Evolutionary conservation across 257 asterid genomes (phyloP).

Genomic region (Handroanthus guayacan): DNA sequence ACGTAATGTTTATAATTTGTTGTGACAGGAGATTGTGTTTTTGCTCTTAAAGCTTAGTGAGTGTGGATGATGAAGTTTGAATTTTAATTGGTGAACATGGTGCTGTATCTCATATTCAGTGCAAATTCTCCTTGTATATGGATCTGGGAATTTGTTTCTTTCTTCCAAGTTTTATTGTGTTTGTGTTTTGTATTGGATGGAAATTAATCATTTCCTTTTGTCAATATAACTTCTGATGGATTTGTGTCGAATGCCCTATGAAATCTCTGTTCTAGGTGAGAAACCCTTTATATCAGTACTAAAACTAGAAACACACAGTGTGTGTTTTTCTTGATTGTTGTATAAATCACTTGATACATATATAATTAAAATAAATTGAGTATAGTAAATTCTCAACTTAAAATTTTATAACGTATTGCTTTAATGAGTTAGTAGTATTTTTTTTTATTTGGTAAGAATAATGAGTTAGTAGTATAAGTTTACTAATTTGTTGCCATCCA

Average conservation of each 20-base stretch:
- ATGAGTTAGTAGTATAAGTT: no score
- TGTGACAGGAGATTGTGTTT: slow-evolving; percentile 18
- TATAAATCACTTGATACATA: no score
- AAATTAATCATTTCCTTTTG: slow-evolving; percentile 9
- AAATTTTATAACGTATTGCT: no score
- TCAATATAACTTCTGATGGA: not conserved
- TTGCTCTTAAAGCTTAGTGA: not conserved
- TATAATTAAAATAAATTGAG: no score
- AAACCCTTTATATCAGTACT: not conserved
- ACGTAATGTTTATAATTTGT: not conserved
- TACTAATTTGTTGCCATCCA: no score
- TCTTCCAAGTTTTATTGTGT: slow-evolving; percentile 11
- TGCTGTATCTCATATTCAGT: not conserved
- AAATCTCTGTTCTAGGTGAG: not conserved
- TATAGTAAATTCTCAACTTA: no score
- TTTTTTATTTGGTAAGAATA: no score
- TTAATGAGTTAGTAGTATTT: no score
- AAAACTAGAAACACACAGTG: no score
- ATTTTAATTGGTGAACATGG: slow-evolving; percentile 13
- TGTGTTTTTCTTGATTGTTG: no score
- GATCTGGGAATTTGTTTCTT: not conserved
- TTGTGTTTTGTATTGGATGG: slow-evolving; percentile 1
- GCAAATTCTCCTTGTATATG: slow-evolving; percentile 6
- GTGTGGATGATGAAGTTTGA: not conserved
- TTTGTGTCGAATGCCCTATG: not conserved